These are phyloP conservation scores for Penicillium occitanis DNA, from an alignment of 2,329 filamentous ascomycete species.

Conservation along the genomic window DNA sequence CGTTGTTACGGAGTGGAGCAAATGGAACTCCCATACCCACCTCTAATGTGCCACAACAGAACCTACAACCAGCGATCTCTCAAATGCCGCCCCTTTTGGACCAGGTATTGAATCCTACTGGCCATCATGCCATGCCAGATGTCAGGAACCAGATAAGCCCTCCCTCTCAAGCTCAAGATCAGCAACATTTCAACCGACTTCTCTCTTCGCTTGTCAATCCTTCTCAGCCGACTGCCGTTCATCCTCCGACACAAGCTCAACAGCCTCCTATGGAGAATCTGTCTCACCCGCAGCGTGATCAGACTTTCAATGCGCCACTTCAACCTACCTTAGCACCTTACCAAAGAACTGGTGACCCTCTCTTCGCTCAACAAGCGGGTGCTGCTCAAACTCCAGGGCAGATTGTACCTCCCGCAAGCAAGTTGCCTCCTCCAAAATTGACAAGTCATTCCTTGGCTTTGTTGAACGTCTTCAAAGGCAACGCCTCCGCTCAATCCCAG, in stretches of 20 bases:
- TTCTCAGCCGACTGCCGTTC: background rate
- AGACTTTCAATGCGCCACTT: constrained; percentile 12
- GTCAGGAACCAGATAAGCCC: background rate
- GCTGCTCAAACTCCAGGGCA: constrained; percentile 41
- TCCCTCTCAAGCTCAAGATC: background rate
- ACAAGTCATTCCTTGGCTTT: constrained; percentile 59
- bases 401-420: constrained; percentile 56
- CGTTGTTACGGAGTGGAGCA: constrained; percentile 52
- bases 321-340: constrained; percentile 44
- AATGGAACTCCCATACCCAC: constrained; percentile 25
- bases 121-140: background rate
- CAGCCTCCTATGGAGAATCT: background rate
- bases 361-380: constrained; percentile 43
- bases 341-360: constrained; percentile 48
- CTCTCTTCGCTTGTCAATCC: constrained; percentile 10
- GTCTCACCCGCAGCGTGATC: constrained; percentile 4
- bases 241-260: background rate
- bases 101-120: background rate
- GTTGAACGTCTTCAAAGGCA: constrained; percentile 57
- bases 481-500: constrained; percentile 31
- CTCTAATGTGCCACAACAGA: constrained; percentile 53
- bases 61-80: constrained; percentile 41
- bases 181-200: constrained; percentile 8
- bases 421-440: constrained; percentile 59
- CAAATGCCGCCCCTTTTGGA: constrained; percentile 9